These are phyloP conservation scores for Cercospora zeina DNA, from an alignment of 2,329 filamentous ascomycete species.

Conservation along the genomic window DNA sequence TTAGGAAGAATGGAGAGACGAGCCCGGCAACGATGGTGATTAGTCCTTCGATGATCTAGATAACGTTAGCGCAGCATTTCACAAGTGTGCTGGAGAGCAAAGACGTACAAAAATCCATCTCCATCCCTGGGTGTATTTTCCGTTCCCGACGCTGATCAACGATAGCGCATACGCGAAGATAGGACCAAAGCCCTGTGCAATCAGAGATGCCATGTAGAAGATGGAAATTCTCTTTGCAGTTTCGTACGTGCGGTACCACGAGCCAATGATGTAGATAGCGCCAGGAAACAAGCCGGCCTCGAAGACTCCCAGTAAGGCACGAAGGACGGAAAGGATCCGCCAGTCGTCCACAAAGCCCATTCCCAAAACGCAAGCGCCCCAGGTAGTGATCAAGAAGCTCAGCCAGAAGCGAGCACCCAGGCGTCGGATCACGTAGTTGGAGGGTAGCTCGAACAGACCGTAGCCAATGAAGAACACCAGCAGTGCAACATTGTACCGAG, in stretches of 20 bases:
- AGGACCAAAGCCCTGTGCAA: conserved; percentile 40
- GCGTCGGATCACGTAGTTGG: conserved; percentile 38
- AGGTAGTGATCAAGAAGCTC: conserved; percentile 46
- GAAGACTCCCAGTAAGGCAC: conserved; percentile 61
- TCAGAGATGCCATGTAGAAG: conserved; percentile 47
- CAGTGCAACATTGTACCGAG: conserved; percentile 39
- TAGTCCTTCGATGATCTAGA: conserved; percentile 46
- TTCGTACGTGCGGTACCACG: conserved; percentile 34
- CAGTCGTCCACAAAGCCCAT: conserved; percentile 63
- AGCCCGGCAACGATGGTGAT: conserved; percentile 45
- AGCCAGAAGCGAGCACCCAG: conserved; percentile 40
- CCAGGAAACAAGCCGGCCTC: conserved; percentile 56
- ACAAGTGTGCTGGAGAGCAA: background rate
- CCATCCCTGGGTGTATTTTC: conserved; percentile 39
- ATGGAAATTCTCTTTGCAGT: conserved; percentile 42
- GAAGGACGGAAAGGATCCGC: conserved; percentile 53
- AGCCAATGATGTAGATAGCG: conserved; percentile 38
- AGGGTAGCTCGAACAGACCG: conserved; percentile 39
- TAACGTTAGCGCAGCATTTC: background rate
- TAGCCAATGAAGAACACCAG: conserved; percentile 41
- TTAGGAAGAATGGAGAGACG: conserved; percentile 45
- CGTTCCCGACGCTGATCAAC: conserved; percentile 39
- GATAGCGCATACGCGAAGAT: conserved; percentile 41
- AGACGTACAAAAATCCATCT: conserved; percentile 30
- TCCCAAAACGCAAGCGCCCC: conserved; percentile 61